Conservation (phyloP, 306 rosid genomes). For the Argentina anserina region DNA sequence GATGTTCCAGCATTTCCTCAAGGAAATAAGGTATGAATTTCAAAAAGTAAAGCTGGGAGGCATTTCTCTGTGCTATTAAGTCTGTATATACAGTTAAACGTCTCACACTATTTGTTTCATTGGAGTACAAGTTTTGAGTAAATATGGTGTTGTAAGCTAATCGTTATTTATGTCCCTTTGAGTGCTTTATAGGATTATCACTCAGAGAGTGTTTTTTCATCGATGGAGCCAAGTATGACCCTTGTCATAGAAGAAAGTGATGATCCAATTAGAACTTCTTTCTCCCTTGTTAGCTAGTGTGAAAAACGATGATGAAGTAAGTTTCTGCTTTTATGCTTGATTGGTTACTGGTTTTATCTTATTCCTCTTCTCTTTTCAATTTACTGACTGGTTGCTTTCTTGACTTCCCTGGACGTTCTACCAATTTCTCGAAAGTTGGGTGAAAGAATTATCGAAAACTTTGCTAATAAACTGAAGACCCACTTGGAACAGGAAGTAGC, state of each 20-base stretch:
- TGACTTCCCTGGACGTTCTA: slow-evolving; percentile 44
- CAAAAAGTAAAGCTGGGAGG: neutral
- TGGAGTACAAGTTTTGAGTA: too few species aligned
- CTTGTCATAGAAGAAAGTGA: slow-evolving; percentile 96
- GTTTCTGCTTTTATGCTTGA: slow-evolving; percentile 10
- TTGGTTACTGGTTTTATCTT: neutral
- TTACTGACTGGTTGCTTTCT: slow-evolving; percentile 7
- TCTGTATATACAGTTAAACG: too few species aligned
- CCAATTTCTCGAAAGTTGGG: slow-evolving; percentile 64
- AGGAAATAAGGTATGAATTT: slow-evolving; percentile 56
- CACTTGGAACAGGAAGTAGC: slow-evolving; percentile 58
- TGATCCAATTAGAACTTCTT: slow-evolving; percentile 66
- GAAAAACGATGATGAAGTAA: slow-evolving; percentile 64
- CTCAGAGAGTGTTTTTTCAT: slow-evolving; percentile 61
- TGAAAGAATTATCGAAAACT: slow-evolving; percentile 70
- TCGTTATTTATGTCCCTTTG: neutral
- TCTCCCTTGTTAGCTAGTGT: slow-evolving; percentile 63
- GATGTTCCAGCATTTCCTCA: slow-evolving; percentile 89
- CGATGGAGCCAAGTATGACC: slow-evolving; percentile 84
- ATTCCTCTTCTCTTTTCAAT: slow-evolving; percentile 7
- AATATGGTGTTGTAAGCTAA: neutral
- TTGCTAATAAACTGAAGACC: slow-evolving; percentile 62
- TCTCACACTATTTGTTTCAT: too few species aligned
- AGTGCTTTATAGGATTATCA: slow-evolving; percentile 57
- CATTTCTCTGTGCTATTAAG: neutral